Evolutionary conservation across 305 asterid genomes (phyloP), one percentile per base, ranked within the genome.

Genomic region (Fraxinus dipetala): DNA sequence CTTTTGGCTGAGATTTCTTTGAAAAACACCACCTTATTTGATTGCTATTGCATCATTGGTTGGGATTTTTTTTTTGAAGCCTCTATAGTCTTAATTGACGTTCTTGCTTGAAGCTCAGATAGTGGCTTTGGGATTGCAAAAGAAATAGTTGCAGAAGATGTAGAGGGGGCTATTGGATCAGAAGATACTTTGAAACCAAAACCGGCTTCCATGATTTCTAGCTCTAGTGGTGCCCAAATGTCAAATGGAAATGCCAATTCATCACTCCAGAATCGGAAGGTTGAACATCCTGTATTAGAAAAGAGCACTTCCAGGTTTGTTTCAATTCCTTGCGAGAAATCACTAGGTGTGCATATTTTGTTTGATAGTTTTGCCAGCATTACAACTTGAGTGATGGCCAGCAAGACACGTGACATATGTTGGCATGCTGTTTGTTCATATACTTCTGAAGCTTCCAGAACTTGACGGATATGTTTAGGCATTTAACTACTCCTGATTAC

Each of bases 241-340:
- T 69, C 72, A 30, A 90, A 87, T 80, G 93, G 91, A 80, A 87
- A 75, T 79, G 72, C 79, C 20, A 35, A 78, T 77, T 86, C 84
- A 69, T 79, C 92, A 76, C 73, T 72, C 75, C 84, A 84, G 85
- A 88, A 84, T 75, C 83, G 82, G 85, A 87, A 84, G 54, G 84
- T 82, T 87, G 89, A 83, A 81, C 87, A 85, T 74, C 80, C 89
- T 65, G 79, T 38, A 26, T 30, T 30, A 63, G 91, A 76, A 82
- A 85, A 45, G 80, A 61, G 78, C 70, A 59, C 75, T 35, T 85
- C 85, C 80, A 87, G 92, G 97, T 91, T 76, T 31, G 86, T 82
- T 63, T 67, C 10, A 76, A 83, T 83, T 43, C 79, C 82, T 77
- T 77, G 67, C 77, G 40, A 81, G 14, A 79, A 56, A 30, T 63